A percentile compares a stretch with the other conserved stretches of the same genome.
Conservation (phyloP, 176 grass and related monocot species). For the Elaeis guineensis region DNA sequence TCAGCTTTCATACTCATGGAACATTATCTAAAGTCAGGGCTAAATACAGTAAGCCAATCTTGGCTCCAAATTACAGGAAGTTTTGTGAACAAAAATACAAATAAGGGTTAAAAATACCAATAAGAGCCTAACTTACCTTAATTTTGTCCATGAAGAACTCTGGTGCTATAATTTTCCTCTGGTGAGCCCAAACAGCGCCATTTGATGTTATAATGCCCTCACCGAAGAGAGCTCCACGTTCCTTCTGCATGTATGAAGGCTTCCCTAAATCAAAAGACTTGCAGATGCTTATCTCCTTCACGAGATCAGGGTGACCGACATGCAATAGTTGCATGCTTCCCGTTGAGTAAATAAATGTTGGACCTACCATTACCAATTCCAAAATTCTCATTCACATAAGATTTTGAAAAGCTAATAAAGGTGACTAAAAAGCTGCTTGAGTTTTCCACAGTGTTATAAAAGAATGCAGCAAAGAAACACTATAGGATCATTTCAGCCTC, state of each 20-base stretch:
- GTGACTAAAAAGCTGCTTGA: conserved; percentile 12
- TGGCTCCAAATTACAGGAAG: background rate
- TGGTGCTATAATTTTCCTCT: conserved; percentile 63
- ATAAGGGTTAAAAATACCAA: background rate
- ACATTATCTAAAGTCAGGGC: too few relatives aligned
- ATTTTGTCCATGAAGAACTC: conserved; percentile 88
- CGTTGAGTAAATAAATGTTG: conserved; percentile 54
- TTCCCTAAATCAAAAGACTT: conserved; percentile 60
- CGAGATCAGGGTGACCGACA: conserved; percentile 46
- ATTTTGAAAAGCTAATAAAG: conserved; percentile 4
- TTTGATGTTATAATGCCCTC: conserved; percentile 55
- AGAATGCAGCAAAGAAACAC: too few relatives aligned
- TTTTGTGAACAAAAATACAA: background rate
- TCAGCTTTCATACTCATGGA: too few relatives aligned
- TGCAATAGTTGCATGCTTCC: conserved; percentile 45
- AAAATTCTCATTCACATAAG: conserved; percentile 4
- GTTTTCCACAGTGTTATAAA: conserved; percentile 5
- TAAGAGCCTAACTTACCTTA: conserved; percentile 44
- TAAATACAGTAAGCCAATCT: background rate
- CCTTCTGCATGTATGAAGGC: conserved; percentile 47
- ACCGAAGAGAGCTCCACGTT: conserved; percentile 51
- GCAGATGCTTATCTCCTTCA: conserved; percentile 52
- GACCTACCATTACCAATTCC: conserved; percentile 27
- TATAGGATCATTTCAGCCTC: too few relatives aligned
- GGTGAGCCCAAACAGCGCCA: conserved; percentile 53